phyloP scores from a whole-genome alignment of 2,329 filamentous ascomycete species.

The Aspergillus piperis region DNA sequence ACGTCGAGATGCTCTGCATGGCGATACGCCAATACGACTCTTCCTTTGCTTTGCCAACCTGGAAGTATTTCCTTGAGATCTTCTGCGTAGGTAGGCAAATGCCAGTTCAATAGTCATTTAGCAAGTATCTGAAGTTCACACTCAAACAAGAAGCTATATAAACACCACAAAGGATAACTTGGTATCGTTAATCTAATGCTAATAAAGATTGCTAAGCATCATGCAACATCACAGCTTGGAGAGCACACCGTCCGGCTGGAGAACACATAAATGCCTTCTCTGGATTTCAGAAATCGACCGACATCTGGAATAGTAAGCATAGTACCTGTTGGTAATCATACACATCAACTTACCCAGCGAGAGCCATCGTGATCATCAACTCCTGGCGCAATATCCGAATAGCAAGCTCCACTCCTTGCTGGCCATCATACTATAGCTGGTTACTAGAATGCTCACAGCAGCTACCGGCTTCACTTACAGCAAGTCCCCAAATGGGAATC shows the following conservation, averaged over 20 bases:
- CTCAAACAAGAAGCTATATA: no score
- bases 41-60: no score
- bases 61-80: no score
- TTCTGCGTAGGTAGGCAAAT: no score
- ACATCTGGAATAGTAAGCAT: constrained; percentile 23
- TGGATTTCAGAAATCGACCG: constrained; percentile 33
- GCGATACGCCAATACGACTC: no score
- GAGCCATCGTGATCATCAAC: constrained; percentile 34
- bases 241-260: constrained; percentile 30
- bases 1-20: no score
- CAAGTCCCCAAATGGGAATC: constrained; percentile 38
- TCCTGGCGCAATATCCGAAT: constrained; percentile 36
- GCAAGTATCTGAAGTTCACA: no score
- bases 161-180: no score
- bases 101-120: no score
- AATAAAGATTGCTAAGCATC: background rate
- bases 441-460: constrained; percentile 5
- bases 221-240: constrained; percentile 27
- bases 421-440: constrained; percentile 32
- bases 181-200: no score
- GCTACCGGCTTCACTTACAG: constrained; percentile 19
- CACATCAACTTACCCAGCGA: constrained; percentile 30
- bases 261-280: constrained; percentile 29
- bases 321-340: background rate
- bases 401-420: constrained; percentile 37